A percentile compares a stretch with the other conserved stretches of the same genome.
phyloP scores from a whole-genome alignment of 306 rosid genomes.

The Vicia faba region DNA sequence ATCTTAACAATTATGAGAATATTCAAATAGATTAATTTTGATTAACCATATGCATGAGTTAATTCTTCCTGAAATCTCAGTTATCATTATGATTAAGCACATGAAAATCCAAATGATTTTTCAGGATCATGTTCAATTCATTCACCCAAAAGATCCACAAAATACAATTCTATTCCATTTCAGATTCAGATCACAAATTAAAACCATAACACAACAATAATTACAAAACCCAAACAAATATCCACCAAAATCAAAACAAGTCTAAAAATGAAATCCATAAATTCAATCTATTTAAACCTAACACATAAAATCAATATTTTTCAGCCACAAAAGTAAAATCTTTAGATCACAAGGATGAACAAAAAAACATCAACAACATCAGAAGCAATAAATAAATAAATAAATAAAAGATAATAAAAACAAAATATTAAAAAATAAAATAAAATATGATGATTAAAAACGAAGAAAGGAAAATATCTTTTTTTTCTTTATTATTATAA shows the following conservation, averaged over 20 bases:
- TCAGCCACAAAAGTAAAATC: neutral
- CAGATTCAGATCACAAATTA: neutral
- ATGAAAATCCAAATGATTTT: neutral
- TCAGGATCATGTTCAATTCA: neutral
- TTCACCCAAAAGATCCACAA: neutral
- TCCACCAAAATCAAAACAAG: neutral
- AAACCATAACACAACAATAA: neutral
- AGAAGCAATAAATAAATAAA: neutral
- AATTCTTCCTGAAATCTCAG: neutral
- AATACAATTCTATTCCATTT: neutral
- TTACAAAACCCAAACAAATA: neutral
- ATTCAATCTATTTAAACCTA: neutral
- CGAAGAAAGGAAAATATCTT: neutral
- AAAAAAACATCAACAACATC: conserved; percentile 14
- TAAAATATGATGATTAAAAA: neutral
- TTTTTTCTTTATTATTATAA: too few relatives aligned
- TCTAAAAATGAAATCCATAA: neutral
- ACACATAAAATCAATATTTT: neutral
- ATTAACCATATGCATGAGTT: neutral
- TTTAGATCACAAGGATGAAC: neutral
- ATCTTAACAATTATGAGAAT: neutral
- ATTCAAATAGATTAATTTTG: neutral
- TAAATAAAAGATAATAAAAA: neutral
- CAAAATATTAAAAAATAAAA: neutral
- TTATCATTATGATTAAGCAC: neutral